A percentile compares a stretch with the other conserved stretches of the same genome.
Conservation (phyloP, 768 basidiomycete species). For the Leucocoprinus sp. region DNA sequence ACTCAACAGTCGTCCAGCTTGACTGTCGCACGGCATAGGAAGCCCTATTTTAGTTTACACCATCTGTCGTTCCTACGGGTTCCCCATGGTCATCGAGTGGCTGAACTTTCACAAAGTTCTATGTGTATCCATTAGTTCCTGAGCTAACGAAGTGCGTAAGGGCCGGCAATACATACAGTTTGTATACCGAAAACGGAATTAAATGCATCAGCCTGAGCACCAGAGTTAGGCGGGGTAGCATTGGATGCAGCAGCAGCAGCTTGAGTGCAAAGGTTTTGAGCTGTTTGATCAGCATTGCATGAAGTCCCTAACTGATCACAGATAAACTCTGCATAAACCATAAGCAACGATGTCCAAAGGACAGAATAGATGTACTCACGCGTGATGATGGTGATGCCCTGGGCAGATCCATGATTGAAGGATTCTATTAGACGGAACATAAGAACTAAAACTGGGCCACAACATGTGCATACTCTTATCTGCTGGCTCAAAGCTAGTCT, state of each 20-base stretch:
- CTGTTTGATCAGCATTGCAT: constrained; percentile 47
- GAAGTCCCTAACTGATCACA: constrained; percentile 47
- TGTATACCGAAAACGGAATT: constrained; percentile 47
- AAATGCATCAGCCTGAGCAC: constrained; percentile 55
- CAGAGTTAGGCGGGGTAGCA: constrained; percentile 32
- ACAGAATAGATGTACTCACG: constrained; percentile 20
- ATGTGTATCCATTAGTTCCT: neutral
- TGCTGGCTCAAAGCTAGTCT: constrained; percentile 46
- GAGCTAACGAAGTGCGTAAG: neutral
- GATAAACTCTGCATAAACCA: constrained; percentile 28
- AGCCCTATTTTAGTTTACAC: too few species aligned
- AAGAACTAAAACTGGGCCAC: neutral
- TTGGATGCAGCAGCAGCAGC: constrained; percentile 32
- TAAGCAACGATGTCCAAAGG: neutral
- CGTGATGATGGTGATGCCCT: constrained; percentile 51
- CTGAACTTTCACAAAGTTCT: constrained; percentile 39
- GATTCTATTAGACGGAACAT: constrained; percentile 23
- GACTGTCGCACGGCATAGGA: neutral
- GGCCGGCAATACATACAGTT: constrained; percentile 27
- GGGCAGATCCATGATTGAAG: constrained; percentile 52
- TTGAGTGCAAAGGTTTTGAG: constrained; percentile 37
- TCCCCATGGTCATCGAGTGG: constrained; percentile 38
- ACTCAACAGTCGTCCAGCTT: too few species aligned
- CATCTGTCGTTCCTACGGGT: constrained; percentile 18
- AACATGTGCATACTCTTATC: constrained; percentile 28